Percentiles rank a stretch among this genome's conserved stretches.
Conservation (phyloP, 129 eudicot genomes). For the Chrysanthemum lavandulifolium region DNA sequence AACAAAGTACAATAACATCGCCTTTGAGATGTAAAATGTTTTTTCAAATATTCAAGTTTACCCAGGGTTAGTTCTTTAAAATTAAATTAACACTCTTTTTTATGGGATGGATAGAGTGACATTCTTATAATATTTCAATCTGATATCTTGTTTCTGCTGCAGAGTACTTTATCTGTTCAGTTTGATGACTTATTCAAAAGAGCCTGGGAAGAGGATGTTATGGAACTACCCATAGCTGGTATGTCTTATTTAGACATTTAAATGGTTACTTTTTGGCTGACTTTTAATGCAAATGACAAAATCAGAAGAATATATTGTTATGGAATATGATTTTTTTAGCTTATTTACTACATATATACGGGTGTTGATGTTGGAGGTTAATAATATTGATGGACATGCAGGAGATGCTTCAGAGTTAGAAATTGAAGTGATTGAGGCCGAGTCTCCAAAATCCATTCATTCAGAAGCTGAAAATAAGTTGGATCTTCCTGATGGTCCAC, state of each 20-base stretch:
- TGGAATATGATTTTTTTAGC: background rate
- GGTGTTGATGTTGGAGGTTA: constrained; percentile 18
- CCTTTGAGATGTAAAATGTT: background rate
- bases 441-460: constrained; percentile 25
- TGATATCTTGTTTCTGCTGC: constrained; percentile 39
- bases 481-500: constrained; percentile 28
- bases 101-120: background rate
- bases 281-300: background rate
- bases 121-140: constrained; percentile 17
- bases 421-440: constrained; percentile 35
- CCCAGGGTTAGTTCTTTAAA: constrained; percentile 18
- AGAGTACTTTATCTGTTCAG: constrained; percentile 82
- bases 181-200: constrained; percentile 90
- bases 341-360: too few species aligned
- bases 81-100: background rate
- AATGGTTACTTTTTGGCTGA: background rate
- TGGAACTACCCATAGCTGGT: constrained; percentile 58
- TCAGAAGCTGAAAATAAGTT: constrained; percentile 36
- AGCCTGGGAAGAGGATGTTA: constrained; percentile 95
- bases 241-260: constrained; percentile 22
- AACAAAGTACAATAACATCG: background rate
- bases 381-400: constrained; percentile 30
- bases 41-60: background rate
- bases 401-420: constrained; percentile 39
- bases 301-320: background rate